Percentiles rank a stretch among this genome's conserved stretches.
phyloP scores from a whole-genome alignment of 2,329 filamentous ascomycete species.

The Didymella lethalis region DNA sequence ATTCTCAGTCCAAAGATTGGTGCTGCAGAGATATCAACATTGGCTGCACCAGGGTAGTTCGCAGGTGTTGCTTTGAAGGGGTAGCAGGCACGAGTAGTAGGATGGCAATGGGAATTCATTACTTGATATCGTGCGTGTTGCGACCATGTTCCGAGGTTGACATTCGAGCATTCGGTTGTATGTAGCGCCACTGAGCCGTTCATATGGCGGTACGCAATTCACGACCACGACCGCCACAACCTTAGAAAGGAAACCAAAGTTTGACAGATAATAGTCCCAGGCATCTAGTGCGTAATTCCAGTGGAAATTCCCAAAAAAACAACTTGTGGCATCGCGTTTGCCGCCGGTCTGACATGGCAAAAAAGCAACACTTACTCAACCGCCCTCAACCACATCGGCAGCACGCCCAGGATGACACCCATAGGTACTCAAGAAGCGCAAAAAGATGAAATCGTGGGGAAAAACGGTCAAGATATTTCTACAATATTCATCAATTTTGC shows the following conservation, averaged over 20 bases:
- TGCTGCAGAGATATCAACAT: neutral
- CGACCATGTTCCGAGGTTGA: neutral
- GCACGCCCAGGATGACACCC: too few relatives aligned
- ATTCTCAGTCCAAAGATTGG: too few relatives aligned
- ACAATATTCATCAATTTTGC: too few relatives aligned
- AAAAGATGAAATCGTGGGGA: slow-evolving; percentile 7
- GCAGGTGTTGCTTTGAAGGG: neutral
- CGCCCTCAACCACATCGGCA: neutral
- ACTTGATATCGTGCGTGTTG: neutral
- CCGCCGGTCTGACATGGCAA: neutral
- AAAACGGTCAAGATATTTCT: too few relatives aligned
- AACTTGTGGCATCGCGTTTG: neutral
- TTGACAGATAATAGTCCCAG: neutral
- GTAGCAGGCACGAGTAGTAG: neutral
- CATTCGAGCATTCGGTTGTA: neutral
- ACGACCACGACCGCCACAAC: neutral
- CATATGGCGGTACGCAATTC: neutral
- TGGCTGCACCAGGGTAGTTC: neutral
- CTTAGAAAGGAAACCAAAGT: neutral
- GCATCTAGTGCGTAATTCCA: neutral
- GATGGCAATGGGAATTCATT: too few relatives aligned
- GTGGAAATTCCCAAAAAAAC: neutral
- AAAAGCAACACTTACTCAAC: neutral
- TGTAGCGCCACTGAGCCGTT: neutral
- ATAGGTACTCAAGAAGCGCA: neutral